Percentiles rank a stretch among this genome's conserved stretches.
Evolutionary conservation across 1,284 basidiomycete genomes (phyloP).

Genomic region (Rhodotorula sp.): DNA sequence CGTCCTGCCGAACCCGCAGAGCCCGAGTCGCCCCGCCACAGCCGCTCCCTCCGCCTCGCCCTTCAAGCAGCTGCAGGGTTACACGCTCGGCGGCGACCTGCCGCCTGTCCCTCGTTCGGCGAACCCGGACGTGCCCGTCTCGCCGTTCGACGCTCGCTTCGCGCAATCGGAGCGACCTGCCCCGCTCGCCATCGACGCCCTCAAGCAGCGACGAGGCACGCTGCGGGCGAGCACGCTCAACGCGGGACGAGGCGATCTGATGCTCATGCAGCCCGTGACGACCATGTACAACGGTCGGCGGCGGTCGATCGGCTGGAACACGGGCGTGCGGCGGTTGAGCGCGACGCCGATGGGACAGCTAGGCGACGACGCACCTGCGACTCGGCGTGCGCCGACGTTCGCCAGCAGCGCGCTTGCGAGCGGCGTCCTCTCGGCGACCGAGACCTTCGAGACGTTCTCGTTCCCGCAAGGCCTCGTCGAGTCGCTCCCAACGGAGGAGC

Average conservation of each 20-base stretch:
- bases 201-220: conserved; percentile 22
- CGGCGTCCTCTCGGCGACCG: conserved; percentile 7
- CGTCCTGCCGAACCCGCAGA: neutral
- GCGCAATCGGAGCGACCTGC: neutral
- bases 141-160: neutral
- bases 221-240: conserved; percentile 1
- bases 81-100: no score
- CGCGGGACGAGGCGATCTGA: conserved; percentile 15
- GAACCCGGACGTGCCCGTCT: no score
- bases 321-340: conserved; percentile 14
- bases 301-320: conserved; percentile 19
- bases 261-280: conserved; percentile 35
- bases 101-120: no score
- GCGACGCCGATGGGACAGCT: neutral
- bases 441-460: conserved; percentile 20
- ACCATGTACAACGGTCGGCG: conserved; percentile 15
- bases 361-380: neutral
- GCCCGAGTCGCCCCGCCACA: neutral
- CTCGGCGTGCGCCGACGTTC: neutral
- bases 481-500: conserved; percentile 17
- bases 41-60: conserved; percentile 1
- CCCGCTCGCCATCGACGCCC: conserved; percentile 1
- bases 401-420: conserved; percentile 9
- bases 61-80: neutral
- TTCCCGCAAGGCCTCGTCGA: conserved; percentile 24